Percentiles rank a stretch among this genome's conserved stretches.
These are phyloP conservation scores for Xylariaceae sp. DNA, from an alignment of 2,329 filamentous ascomycete species.

Conservation along the genomic window DNA sequence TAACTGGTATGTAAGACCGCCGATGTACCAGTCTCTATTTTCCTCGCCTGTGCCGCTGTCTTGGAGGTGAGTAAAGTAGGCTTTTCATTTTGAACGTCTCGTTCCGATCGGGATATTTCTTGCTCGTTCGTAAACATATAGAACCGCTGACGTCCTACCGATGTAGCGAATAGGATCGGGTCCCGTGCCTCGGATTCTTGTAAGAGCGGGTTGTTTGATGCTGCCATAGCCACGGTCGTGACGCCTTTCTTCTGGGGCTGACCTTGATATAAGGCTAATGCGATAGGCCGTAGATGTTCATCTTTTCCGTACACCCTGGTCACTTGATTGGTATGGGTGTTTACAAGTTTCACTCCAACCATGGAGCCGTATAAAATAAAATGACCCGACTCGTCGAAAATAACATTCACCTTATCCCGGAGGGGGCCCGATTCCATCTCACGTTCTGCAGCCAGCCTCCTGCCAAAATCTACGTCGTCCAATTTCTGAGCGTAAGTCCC, in stretches of 20 bases:
- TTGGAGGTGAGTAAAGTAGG: conserved; percentile 62
- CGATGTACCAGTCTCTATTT: conserved; percentile 68
- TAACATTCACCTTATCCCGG: conserved; percentile 72
- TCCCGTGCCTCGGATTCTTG: conserved; percentile 89
- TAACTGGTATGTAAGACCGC: conserved; percentile 89
- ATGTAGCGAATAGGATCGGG: conserved; percentile 82
- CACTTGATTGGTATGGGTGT: conserved; percentile 89
- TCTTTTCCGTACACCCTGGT: conserved; percentile 88
- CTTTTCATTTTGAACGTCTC: conserved; percentile 94
- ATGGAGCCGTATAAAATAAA: conserved; percentile 95
- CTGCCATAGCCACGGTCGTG: conserved; percentile 95
- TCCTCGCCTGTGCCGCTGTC: conserved; percentile 55
- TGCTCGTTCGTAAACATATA: conserved; percentile 97
- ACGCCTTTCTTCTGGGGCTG: conserved; percentile 91
- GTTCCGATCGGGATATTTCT: conserved; percentile 74
- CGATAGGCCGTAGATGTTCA: conserved; percentile 79
- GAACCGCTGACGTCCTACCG: conserved; percentile 82
- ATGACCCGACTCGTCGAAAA: conserved; percentile 93
- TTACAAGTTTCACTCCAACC: conserved; percentile 88
- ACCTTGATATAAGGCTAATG: conserved; percentile 87
- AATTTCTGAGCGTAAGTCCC: conserved; percentile 76
- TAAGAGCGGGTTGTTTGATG: conserved; percentile 85
- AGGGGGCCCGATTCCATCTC: conserved; percentile 72
- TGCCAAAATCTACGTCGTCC: conserved; percentile 88
- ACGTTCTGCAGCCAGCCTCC: conserved; percentile 78